A percentile compares a stretch with the other conserved stretches of the same genome.
phyloP scores from a whole-genome alignment of 305 asterid species.

The Fraxinus latifolia region DNA sequence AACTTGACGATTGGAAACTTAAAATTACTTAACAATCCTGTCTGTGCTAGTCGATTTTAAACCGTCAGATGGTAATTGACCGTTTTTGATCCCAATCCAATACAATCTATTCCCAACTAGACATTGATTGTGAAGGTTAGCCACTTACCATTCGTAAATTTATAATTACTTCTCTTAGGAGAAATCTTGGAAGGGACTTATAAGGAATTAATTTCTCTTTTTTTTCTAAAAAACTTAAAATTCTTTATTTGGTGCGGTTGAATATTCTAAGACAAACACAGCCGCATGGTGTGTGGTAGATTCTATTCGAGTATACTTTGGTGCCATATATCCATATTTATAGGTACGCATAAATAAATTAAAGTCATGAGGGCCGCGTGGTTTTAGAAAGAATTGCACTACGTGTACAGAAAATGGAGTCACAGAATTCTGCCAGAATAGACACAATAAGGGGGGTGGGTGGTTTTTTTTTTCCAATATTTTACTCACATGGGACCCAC shows the following conservation, averaged over 20 bases:
- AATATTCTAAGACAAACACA: background rate
- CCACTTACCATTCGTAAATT: background rate
- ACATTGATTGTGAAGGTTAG: background rate
- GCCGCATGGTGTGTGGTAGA: background rate
- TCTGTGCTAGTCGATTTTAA: background rate
- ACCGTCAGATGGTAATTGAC: no score
- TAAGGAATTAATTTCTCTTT: background rate
- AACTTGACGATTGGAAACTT: background rate
- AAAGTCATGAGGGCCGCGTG: no score
- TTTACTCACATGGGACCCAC: no score
- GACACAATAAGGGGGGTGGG: no score
- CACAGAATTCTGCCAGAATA: no score
- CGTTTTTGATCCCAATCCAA: background rate
- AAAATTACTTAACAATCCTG: background rate
- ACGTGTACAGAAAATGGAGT: no score
- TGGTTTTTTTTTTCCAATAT: no score
- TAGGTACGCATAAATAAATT: no score
- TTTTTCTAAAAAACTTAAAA: conserved; percentile 20
- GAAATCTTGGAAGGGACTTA: conserved; percentile 10
- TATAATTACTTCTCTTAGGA: background rate
- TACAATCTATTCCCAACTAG: background rate
- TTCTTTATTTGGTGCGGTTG: background rate
- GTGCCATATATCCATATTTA: no score
- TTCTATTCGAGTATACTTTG: no score
- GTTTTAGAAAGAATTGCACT: no score